Percentiles rank a stretch among this genome's conserved stretches.
Evolutionary conservation across 495 filamentous ascomycete genomes (phyloP).

Genomic region (Podospora appendiculata): DNA sequence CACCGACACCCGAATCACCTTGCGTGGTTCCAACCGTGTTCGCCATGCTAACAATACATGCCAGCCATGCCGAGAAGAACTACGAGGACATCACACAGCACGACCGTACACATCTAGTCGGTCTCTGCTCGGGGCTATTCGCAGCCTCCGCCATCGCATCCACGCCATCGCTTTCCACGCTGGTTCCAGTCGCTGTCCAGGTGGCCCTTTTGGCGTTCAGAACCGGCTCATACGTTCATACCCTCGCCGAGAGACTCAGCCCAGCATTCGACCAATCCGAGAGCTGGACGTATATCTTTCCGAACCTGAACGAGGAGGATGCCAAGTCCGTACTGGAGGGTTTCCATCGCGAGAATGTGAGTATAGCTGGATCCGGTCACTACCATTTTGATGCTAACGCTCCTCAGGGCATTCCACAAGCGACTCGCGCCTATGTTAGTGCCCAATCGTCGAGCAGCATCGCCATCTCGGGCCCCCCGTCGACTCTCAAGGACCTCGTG

Average conservation of each 20-base stretch:
- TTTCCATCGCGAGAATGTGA: slow-evolving; percentile 46
- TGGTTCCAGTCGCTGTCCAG: slow-evolving; percentile 62
- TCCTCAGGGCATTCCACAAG: slow-evolving; percentile 46
- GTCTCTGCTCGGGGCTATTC: slow-evolving; percentile 66
- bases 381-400: slow-evolving; percentile 1
- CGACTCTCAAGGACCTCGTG: slow-evolving; percentile 51
- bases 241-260: slow-evolving; percentile 41
- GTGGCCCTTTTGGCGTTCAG: slow-evolving; percentile 67
- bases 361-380: neutral
- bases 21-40: neutral
- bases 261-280: slow-evolving; percentile 39
- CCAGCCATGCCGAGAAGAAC: slow-evolving; percentile 39
- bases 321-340: slow-evolving; percentile 37
- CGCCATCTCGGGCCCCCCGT: slow-evolving; percentile 73
- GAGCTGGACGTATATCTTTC: slow-evolving; percentile 50
- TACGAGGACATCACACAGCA: slow-evolving; percentile 34
- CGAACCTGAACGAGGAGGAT: slow-evolving; percentile 34
- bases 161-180: slow-evolving; percentile 56
- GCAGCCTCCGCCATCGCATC: slow-evolving; percentile 65
- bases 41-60: slow-evolving; percentile 10
- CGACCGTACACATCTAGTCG: slow-evolving; percentile 44
- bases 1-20: no score
- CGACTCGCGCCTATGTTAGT: slow-evolving; percentile 64
- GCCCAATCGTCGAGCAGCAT: slow-evolving; percentile 61
- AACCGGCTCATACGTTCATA: slow-evolving; percentile 53